Evolutionary conservation across 2,329 filamentous ascomycete species (phyloP), one percentile per base, ranked within the genome.

Genomic region (Trichoderma gracile): DNA sequence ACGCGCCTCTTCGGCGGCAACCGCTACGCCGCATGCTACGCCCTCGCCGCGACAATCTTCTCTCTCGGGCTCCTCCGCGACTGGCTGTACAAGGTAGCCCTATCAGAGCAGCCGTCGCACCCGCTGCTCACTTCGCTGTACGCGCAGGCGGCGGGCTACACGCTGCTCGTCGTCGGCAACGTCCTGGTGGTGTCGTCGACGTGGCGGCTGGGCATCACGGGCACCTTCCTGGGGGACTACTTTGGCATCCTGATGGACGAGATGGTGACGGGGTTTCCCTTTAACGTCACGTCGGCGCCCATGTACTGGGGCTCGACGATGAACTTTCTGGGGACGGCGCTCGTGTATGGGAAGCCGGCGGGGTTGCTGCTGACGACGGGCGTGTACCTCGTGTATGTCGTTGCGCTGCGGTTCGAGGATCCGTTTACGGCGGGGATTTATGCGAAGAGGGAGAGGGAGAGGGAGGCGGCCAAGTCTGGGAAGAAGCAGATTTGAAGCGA

Each of bases 181-280:
- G 78, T 90, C 58, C 86, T 99, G 42, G 95, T 99, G 56, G 72
- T 98, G 57, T 89, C 89, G 40, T 95, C 91, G 67, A 98, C 96
- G 79, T 97, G 88, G 87, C 90, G 89, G 40, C 87, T 99, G 46
- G 95, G 95, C 65, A 87, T 99, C 73, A 97, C 93, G 0, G 95
- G 95, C 68, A 99, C 95, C 43, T 99, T 97, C 76, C 83, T 99
- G 42, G 95, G 95, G 71, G 95, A 99, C 81, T 99, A 99, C 83
- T 99, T 98, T 75, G 95, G 95, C 71, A 97, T 98, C 76, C 83
- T 99, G 69, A 96, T 97, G 93, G 94, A 98, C 75, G 81, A 89
- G 70, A 94, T 94, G 72, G 93, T 99, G 59, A 96, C 93, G 14
- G 90, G 91, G 15, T 99, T 99, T 76, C 95, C 95, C 2, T 99